Evolutionary conservation across 2,329 filamentous ascomycete species (phyloP).

Genomic region (Macroventuria anomochaeta): DNA sequence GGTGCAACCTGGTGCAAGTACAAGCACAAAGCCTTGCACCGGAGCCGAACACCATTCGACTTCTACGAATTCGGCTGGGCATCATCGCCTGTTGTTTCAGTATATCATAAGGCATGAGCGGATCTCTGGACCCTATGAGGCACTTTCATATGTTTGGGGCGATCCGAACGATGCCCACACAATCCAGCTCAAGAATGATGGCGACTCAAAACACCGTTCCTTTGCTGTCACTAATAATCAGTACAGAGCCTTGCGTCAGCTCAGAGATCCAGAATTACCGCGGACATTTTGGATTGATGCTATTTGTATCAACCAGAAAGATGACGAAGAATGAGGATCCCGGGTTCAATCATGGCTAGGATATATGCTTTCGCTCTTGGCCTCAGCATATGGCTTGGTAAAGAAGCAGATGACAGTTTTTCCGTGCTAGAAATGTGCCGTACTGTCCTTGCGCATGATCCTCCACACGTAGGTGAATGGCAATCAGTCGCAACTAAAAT

Average conservation of each 20-base stretch:
- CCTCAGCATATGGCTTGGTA: constrained; percentile 38
- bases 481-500: neutral
- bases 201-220: neutral
- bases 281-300: constrained; percentile 32
- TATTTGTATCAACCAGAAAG: no score
- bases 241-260: constrained; percentile 3
- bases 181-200: neutral
- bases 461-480: neutral
- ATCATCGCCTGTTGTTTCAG: neutral
- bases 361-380: constrained; percentile 32
- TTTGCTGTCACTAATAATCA: neutral
- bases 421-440: neutral
- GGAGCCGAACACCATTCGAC: neutral
- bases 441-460: neutral
- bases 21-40: neutral
- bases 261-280: constrained; percentile 2
- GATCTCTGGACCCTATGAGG: constrained; percentile 6
- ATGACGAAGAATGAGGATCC: constrained; percentile 27
- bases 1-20: no score
- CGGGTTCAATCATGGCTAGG: constrained; percentile 37
- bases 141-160: constrained; percentile 21
- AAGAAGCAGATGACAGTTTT: neutral
- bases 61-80: neutral
- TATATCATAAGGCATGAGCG: neutral
- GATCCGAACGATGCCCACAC: neutral